Conservation (phyloP, 1,139 yeast species). For the Hansenula lynferdii region DNA sequence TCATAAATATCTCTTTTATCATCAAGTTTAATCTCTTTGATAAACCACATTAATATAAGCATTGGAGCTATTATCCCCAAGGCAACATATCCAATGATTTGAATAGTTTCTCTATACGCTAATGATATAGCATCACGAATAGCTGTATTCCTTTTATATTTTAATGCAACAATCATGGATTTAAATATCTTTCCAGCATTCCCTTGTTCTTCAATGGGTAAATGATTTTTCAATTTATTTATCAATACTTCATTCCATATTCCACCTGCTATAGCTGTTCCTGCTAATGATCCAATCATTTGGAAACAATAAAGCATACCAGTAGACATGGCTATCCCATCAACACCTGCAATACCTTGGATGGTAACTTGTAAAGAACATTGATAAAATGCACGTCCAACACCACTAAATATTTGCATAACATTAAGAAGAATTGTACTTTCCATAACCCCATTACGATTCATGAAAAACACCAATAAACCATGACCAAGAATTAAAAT, state of each 20-base stretch:
- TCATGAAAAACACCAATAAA: constrained; percentile 22
- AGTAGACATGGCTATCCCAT: constrained; percentile 39
- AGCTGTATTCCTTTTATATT: constrained; percentile 20
- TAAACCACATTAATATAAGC: constrained; percentile 21
- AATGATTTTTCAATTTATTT: constrained; percentile 11
- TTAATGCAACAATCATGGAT: constrained; percentile 17
- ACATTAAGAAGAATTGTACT: constrained; percentile 20
- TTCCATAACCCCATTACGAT: constrained; percentile 18
- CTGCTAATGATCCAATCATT: constrained; percentile 41
- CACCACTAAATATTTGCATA: constrained; percentile 24
- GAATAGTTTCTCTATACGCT: constrained; percentile 24
- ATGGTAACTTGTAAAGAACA: constrained; percentile 27
- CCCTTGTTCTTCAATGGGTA: constrained; percentile 17
- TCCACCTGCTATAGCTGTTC: constrained; percentile 33
- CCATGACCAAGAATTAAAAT: constrained; percentile 28
- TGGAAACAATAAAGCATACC: constrained; percentile 37
- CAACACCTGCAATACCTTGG: constrained; percentile 36
- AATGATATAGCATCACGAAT: constrained; percentile 23
- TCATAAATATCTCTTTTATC: constrained; percentile 15
- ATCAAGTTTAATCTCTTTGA: constrained; percentile 18
- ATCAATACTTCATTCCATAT: constrained; percentile 20
- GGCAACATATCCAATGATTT: constrained; percentile 23
- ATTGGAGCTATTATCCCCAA: constrained; percentile 22
- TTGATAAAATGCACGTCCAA: constrained; percentile 28
- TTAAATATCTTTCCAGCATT: constrained; percentile 21